A percentile compares a stretch with the other conserved stretches of the same genome.
Evolutionary conservation across 768 basidiomycete genomes (phyloP).

Genomic region (Leucogyrophana mollusca): DNA sequence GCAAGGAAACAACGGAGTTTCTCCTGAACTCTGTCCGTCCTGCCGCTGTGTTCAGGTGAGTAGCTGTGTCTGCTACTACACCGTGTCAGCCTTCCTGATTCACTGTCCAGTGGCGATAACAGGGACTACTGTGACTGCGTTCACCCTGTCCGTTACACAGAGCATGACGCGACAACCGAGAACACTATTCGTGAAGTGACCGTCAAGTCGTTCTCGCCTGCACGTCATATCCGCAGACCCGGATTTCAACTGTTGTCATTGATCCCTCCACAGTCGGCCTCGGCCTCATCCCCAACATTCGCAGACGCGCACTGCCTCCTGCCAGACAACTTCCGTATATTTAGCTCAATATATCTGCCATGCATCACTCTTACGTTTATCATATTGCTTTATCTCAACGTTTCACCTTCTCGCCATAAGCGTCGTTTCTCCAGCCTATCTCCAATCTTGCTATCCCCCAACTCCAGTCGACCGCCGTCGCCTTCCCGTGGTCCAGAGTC

Average conservation of each 20-base stretch:
- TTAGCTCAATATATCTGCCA: constrained; percentile 63
- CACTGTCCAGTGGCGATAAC: constrained; percentile 72
- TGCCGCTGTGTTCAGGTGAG: constrained; percentile 67
- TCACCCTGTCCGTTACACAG: constrained; percentile 38
- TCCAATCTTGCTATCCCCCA: constrained; percentile 30
- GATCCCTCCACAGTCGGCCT: constrained; percentile 33
- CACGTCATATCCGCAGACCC: constrained; percentile 66
- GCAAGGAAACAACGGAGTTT: constrained; percentile 75
- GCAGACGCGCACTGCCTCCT: constrained; percentile 73
- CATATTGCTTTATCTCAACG: constrained; percentile 44
- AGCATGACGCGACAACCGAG: constrained; percentile 16
- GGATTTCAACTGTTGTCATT: constrained; percentile 86
- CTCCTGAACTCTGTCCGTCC: constrained; percentile 69
- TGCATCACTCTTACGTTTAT: constrained; percentile 54
- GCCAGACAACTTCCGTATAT: constrained; percentile 68
- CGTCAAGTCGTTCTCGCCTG: constrained; percentile 83
- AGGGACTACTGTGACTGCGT: constrained; percentile 85
- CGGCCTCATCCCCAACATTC: constrained; percentile 40
- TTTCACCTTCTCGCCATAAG: constrained; percentile 19
- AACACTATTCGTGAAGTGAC: constrained; percentile 70
- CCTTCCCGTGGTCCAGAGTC: constrained; percentile 32
- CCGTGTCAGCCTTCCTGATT: background rate
- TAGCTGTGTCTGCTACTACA: background rate
- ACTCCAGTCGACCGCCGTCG: constrained; percentile 22
- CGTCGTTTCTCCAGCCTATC: constrained; percentile 23